phyloP scores from a whole-genome alignment of 2,329 filamentous ascomycete genomes.

The Diplocarpon mali region DNA sequence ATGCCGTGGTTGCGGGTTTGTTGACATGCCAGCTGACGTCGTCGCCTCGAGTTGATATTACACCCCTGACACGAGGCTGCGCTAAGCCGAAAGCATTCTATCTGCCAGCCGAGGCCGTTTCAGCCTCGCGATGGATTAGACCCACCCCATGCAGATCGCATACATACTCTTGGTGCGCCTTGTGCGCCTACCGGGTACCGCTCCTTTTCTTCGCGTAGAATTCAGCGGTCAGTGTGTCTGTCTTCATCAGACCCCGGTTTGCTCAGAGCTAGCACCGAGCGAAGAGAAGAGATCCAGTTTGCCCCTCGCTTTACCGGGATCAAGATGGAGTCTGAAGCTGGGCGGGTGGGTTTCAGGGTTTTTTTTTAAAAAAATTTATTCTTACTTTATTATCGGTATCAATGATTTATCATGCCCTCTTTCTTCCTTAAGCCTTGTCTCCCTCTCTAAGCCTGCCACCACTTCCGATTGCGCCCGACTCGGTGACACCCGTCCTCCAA shows the following conservation, averaged over 20 bases:
- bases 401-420: too few species aligned
- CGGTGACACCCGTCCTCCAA: slow-evolving; percentile 5
- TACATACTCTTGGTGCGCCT: not conserved
- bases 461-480: slow-evolving; percentile 14
- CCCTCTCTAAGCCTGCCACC: not conserved
- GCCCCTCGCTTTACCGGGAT: too few species aligned
- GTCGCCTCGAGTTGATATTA: not conserved
- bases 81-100: not conserved
- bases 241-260: not conserved
- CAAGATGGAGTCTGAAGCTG: too few species aligned
- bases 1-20: not conserved
- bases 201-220: too few species aligned
- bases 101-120: not conserved
- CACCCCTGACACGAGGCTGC: not conserved
- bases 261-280: not conserved
- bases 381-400: too few species aligned
- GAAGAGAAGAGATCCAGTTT: not conserved
- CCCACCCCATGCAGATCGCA: not conserved
- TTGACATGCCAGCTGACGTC: not conserved
- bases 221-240: too few species aligned
- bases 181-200: too few species aligned
- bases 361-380: too few species aligned
- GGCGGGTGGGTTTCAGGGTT: too few species aligned
- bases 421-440: too few species aligned
- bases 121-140: not conserved